These are phyloP conservation scores for Cordyceps militaris DNA, from an alignment of 2,329 filamentous ascomycete genomes.

Conservation along the genomic window DNA sequence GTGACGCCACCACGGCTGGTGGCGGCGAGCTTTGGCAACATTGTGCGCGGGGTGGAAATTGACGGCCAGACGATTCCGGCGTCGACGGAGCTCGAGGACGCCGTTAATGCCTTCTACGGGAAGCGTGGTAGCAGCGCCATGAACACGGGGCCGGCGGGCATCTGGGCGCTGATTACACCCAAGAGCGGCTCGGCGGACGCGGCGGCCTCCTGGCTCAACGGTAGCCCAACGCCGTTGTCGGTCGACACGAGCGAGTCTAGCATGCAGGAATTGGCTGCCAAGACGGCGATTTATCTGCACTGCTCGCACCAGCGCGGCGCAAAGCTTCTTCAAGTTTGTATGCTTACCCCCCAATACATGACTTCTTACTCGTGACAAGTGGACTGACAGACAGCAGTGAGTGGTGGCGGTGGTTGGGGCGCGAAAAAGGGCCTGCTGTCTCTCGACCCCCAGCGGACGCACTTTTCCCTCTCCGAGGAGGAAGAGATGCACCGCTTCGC, in stretches of 20 bases:
- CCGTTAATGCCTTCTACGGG: constrained; percentile 53
- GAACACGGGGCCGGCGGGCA: constrained; percentile 42
- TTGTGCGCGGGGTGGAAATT: constrained; percentile 57
- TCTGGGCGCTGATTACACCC: constrained; percentile 68
- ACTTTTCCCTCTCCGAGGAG: constrained; percentile 38
- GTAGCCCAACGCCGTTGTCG: constrained; percentile 2
- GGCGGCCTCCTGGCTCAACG: constrained; percentile 11
- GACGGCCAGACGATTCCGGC: constrained; percentile 47
- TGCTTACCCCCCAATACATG: constrained; percentile 17
- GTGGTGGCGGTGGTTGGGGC: constrained; percentile 81
- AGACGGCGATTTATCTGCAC: constrained; percentile 24
- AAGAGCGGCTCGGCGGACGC: constrained; percentile 15
- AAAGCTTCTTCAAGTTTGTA: constrained; percentile 39
- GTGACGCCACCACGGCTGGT: constrained; percentile 58
- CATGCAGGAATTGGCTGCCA: constrained; percentile 17
- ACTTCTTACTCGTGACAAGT: not conserved
- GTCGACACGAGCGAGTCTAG: constrained; percentile 12
- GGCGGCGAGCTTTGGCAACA: constrained; percentile 66
- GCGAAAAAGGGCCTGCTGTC: constrained; percentile 71
- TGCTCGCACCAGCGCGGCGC: constrained; percentile 35
- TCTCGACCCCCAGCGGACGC: constrained; percentile 61
- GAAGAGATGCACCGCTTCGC: constrained; percentile 49
- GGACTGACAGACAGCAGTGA: constrained; percentile 40
- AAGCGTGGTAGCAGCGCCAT: constrained; percentile 21
- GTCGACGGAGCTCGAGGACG: constrained; percentile 62